Evolutionary conservation across 768 basidiomycete species (phyloP), one percentile per base, ranked within the genome.

Genomic region (Cystofilobasidium macerans): DNA sequence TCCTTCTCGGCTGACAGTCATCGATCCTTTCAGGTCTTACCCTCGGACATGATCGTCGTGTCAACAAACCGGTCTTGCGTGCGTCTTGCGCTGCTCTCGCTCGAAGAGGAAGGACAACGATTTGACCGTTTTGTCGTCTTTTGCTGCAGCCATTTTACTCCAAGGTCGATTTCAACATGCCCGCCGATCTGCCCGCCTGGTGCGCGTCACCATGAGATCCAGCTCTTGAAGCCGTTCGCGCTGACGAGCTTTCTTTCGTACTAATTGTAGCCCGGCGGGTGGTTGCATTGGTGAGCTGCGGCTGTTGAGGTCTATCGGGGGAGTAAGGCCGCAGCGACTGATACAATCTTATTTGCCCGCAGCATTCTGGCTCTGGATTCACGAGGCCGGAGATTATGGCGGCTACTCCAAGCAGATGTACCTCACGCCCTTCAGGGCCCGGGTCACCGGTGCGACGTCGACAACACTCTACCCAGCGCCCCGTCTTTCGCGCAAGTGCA

Each of bases 331-430:
- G 9, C 7, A 3, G 24, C 28, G 48, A 51, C 28, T 24, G 13
- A 26, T 30, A 11, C 48, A n/a, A n/a, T 26, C n/a, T 26, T 38
- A 4, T n/a, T 14, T 38, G 26, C 36, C 7, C 36, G 36, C 24
- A 59, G 57, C 24, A 7, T 59, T 59, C 35, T 59, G 57, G 57
- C 35, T 59, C 14, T 59, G 57, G 57, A 59, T 59, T 36, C 57
- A 59, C 35, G 57, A 59, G 35, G 57, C 57, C 26, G 57, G 57
- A 7, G 57, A 59, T 22, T 59, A 59, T 28, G 57, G 57, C 26
- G 57, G 57, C 3, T 42, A 59, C 24, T 59, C 57, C 1, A 38
- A 59, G 24, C 57, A 59, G 35, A 59, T 59, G 57, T 59, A 59
- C 35, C 22, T 59, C n/a, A 38, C 57, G 22, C 33, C 57, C 2